Percentiles rank a stretch among this genome's conserved stretches.
phyloP scores from a whole-genome alignment of 495 filamentous ascomycete species.

The Xylaria palmicola region DNA sequence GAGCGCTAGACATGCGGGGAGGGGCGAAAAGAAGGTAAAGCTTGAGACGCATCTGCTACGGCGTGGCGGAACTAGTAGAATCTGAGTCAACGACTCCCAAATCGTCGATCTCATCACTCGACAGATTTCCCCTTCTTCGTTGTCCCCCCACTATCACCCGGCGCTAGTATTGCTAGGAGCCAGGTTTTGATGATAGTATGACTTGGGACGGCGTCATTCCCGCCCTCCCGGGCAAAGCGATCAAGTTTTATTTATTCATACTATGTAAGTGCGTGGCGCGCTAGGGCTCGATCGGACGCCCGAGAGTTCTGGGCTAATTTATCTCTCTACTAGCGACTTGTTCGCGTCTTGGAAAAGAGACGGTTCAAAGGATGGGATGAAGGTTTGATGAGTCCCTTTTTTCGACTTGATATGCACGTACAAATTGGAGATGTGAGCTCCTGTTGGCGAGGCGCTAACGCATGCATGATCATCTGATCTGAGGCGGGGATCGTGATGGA shows the following conservation, averaged over 20 bases:
- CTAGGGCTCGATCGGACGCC: too few species aligned
- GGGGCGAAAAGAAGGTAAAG: constrained; percentile 2
- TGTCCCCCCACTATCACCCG: neutral
- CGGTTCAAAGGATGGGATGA: too few species aligned
- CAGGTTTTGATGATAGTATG: constrained; percentile 2
- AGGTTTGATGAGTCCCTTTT: too few species aligned
- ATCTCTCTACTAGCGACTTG: too few species aligned
- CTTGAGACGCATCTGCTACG: neutral
- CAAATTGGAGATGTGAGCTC: too few species aligned
- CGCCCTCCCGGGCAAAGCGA: too few species aligned
- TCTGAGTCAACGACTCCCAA: constrained; percentile 12
- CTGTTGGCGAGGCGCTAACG: neutral
- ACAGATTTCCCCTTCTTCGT: neutral
- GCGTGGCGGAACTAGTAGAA: constrained; percentile 8
- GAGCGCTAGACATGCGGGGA: too few species aligned
- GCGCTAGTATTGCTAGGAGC: neutral
- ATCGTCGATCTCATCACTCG: constrained; percentile 10
- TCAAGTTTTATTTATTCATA: too few species aligned
- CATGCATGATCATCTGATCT: constrained; percentile 12
- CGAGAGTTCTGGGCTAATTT: too few species aligned
- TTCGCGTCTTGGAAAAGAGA: too few species aligned
- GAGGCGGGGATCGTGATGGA: neutral
- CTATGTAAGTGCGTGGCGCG: too few species aligned
- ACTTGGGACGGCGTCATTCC: neutral
- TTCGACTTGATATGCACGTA: too few species aligned